These are phyloP conservation scores for Aspergillus novofumigatus DNA, from an alignment of 2,329 filamentous ascomycete species.

Conservation along the genomic window DNA sequence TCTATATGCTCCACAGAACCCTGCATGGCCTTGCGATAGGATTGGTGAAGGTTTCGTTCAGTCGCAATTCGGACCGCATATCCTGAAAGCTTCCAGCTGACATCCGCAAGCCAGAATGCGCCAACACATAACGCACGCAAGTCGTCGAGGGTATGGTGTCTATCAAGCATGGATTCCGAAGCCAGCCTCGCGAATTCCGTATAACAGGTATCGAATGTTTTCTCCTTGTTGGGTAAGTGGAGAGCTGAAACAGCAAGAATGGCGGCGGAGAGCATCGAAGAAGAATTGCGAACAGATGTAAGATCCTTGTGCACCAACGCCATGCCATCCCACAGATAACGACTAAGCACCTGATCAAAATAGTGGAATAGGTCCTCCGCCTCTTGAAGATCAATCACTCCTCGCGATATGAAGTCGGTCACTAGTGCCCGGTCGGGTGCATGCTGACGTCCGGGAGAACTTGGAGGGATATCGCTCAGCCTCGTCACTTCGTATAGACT, in stretches of 20 bases:
- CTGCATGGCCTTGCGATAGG: constrained; percentile 38
- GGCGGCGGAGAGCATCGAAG: constrained; percentile 39
- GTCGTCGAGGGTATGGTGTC: constrained; percentile 49
- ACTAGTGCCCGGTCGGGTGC: constrained; percentile 32
- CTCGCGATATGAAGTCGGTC: constrained; percentile 50
- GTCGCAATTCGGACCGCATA: constrained; percentile 42
- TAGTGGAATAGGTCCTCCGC: constrained; percentile 40
- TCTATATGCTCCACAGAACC: constrained; percentile 36
- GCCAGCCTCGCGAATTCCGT: constrained; percentile 51
- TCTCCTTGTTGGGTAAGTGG: constrained; percentile 46
- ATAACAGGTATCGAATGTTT: constrained; percentile 47
- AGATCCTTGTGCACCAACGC: constrained; percentile 45
- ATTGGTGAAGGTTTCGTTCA: constrained; percentile 41
- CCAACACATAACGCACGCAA: constrained; percentile 52
- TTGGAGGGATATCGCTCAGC: constrained; percentile 34
- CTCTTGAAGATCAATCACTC: constrained; percentile 43
- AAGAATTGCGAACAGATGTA: constrained; percentile 44
- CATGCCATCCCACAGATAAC: constrained; percentile 41
- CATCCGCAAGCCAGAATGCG: constrained; percentile 54
- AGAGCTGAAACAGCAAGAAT: constrained; percentile 50
- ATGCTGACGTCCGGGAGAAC: constrained; percentile 28
- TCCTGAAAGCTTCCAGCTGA: constrained; percentile 46
- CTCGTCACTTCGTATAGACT: constrained; percentile 49
- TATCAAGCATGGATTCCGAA: constrained; percentile 50
- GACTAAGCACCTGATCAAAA: constrained; percentile 40